A percentile compares a stretch with the other conserved stretches of the same genome.
Evolutionary conservation across 202 grass and related monocot genomes (phyloP).

Genomic region (Eragrostis tef): DNA sequence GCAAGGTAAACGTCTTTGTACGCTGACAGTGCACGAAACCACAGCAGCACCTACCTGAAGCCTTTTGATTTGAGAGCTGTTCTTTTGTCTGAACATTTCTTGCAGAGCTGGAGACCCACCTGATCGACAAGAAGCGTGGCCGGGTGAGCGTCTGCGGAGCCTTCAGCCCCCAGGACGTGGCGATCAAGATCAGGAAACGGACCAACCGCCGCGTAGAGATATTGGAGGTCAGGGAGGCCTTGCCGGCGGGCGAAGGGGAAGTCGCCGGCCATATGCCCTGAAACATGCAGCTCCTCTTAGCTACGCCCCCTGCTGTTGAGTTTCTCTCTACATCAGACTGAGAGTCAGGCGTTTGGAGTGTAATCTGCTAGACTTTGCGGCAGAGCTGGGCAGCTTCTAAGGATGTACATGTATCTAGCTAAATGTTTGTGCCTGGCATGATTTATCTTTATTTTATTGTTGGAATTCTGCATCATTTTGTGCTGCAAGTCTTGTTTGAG

Average conservation of each 20-base stretch:
- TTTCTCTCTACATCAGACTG: neutral
- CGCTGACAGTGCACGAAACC: neutral
- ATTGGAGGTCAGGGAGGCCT: constrained; percentile 73
- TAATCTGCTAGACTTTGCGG: neutral
- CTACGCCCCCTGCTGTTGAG: neutral
- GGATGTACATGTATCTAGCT: neutral
- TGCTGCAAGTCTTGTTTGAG: constrained; percentile 3
- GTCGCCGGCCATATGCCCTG: constrained; percentile 22
- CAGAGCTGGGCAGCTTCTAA: neutral
- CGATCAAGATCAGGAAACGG: constrained; percentile 85
- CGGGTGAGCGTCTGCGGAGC: constrained; percentile 59
- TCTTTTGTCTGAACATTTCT: neutral
- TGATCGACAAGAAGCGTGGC: constrained; percentile 78
- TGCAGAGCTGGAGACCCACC: constrained; percentile 73
- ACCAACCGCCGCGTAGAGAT: constrained; percentile 88
- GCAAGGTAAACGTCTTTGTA: constrained; percentile 56
- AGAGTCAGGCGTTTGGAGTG: neutral
- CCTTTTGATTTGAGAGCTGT: neutral
- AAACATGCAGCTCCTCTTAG: neutral
- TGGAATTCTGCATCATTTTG: constrained; percentile 32
- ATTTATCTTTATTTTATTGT: constrained; percentile 20
- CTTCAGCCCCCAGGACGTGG: constrained; percentile 87
- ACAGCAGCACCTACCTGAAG: neutral
- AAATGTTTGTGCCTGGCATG: neutral
- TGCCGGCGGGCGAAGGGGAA: constrained; percentile 15